Conservation (phyloP, 768 basidiomycete species). For the Pleurotus platypus region DNA sequence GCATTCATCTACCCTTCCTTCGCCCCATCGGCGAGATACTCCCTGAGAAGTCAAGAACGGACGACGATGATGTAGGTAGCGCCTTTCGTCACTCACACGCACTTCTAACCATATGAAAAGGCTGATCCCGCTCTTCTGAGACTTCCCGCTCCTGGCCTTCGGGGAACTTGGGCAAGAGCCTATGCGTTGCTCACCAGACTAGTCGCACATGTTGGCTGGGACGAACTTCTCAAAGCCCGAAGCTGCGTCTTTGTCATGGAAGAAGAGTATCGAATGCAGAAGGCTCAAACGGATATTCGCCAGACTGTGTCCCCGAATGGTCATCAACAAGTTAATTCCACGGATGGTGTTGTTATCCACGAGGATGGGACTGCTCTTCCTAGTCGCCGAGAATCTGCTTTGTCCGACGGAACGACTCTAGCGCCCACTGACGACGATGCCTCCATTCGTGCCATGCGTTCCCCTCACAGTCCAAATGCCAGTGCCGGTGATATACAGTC, state of each 20-base stretch:
- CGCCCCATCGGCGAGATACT: constrained; percentile 86
- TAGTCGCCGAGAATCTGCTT: constrained; percentile 16
- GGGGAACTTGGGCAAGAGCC: constrained; percentile 95
- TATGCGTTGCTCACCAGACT: constrained; percentile 88
- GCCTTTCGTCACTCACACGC: background rate
- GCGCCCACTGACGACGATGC: constrained; percentile 32
- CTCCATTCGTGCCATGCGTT: constrained; percentile 60
- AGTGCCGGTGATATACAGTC: constrained; percentile 24
- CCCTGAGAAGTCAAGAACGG: constrained; percentile 75
- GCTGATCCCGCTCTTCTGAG: constrained; percentile 92
- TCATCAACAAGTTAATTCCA: constrained; percentile 26
- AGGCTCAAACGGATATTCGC: constrained; percentile 68
- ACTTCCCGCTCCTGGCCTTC: constrained; percentile 90
- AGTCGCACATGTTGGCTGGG: constrained; percentile 96
- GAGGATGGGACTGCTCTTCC: constrained; percentile 56
- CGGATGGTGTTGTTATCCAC: constrained; percentile 45
- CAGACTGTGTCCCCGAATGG: constrained; percentile 19
- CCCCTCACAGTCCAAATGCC: constrained; percentile 28
- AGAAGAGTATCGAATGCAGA: constrained; percentile 98
- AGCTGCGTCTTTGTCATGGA: constrained; percentile 99
- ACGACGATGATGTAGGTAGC: constrained; percentile 76
- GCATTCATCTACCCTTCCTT: constrained; percentile 83
- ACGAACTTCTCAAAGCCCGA: constrained; percentile 93
- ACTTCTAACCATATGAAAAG: constrained; percentile 28
- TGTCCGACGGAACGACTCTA: constrained; percentile 22